Evolutionary conservation across 345 rosid genomes (phyloP).

Genomic region (Punica granatum): DNA sequence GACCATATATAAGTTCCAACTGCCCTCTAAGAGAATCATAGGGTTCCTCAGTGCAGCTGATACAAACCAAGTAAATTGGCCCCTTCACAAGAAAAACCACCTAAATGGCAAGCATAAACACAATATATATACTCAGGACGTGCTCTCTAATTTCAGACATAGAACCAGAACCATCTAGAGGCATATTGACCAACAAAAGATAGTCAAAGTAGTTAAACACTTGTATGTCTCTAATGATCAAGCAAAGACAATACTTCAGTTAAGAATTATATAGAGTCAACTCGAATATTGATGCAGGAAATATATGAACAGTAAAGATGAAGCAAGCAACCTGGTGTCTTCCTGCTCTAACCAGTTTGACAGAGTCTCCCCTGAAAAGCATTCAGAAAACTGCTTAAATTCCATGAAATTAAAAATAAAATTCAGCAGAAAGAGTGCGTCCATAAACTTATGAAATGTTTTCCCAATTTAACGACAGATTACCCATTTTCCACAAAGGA

Average conservation of each 20-base stretch:
- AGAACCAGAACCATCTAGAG: not conserved
- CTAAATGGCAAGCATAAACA: slow-evolving; percentile 28
- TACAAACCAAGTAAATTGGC: slow-evolving; percentile 94
- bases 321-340: slow-evolving; percentile 64
- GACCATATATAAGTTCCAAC: slow-evolving; percentile 92
- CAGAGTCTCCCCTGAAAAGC: slow-evolving; percentile 60
- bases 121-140: not conserved
- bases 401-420: not conserved
- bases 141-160: not conserved
- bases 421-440: not conserved
- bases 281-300: not conserved
- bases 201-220: not conserved
- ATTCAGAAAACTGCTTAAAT: slow-evolving; percentile 11
- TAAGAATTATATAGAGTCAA: not conserved
- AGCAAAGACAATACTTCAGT: not conserved
- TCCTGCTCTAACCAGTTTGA: slow-evolving; percentile 82
- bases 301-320: not conserved
- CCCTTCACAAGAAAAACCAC: slow-evolving; percentile 98
- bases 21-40: slow-evolving; percentile 80
- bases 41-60: slow-evolving; percentile 95
- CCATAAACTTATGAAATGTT: not conserved
- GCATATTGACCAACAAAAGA: not conserved
- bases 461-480: not conserved
- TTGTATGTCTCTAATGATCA: not conserved
- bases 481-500: slow-evolving; percentile 97